Percentiles rank a stretch among this genome's conserved stretches.
phyloP scores from a whole-genome alignment of 768 basidiomycete species.

The Roridomyces roridus region DNA sequence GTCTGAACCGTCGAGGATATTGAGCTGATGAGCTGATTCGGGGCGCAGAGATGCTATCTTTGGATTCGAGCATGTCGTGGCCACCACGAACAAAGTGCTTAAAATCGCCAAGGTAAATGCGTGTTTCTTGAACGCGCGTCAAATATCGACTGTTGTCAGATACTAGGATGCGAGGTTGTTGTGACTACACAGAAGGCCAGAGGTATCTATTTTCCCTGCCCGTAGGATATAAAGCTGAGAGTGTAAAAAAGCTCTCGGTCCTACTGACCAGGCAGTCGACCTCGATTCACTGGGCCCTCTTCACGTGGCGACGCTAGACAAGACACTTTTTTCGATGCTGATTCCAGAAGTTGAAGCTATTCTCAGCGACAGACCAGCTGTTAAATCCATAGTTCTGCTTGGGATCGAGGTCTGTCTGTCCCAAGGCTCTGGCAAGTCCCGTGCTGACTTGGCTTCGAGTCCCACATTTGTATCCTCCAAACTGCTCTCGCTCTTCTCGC shows the following conservation, averaged over 20 bases:
- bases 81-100: constrained; percentile 78
- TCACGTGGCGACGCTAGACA: constrained; percentile 69
- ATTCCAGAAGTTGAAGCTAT: constrained; percentile 66
- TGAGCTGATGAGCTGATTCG: neutral
- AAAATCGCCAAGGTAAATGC: constrained; percentile 73
- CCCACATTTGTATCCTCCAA: constrained; percentile 90
- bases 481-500: constrained; percentile 73
- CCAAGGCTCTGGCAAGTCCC: neutral
- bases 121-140: no score
- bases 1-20: constrained; percentile 37
- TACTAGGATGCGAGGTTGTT: constrained; percentile 74
- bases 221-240: neutral
- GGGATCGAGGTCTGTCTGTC: constrained; percentile 86
- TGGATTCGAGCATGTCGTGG: constrained; percentile 73
- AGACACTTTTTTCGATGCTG: constrained; percentile 88
- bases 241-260: constrained; percentile 62
- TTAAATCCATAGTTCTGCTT: constrained; percentile 74
- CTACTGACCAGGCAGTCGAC: constrained; percentile 68
- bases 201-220: constrained; percentile 47
- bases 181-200: constrained; percentile 85
- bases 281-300: constrained; percentile 58
- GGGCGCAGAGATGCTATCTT: constrained; percentile 59
- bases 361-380: constrained; percentile 51
- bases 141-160: constrained; percentile 38
- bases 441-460: constrained; percentile 46